A percentile compares a stretch with the other conserved stretches of the same genome.
phyloP scores from a whole-genome alignment of 2,329 filamentous ascomycete species.

The Furcasterigmium furcatum region DNA sequence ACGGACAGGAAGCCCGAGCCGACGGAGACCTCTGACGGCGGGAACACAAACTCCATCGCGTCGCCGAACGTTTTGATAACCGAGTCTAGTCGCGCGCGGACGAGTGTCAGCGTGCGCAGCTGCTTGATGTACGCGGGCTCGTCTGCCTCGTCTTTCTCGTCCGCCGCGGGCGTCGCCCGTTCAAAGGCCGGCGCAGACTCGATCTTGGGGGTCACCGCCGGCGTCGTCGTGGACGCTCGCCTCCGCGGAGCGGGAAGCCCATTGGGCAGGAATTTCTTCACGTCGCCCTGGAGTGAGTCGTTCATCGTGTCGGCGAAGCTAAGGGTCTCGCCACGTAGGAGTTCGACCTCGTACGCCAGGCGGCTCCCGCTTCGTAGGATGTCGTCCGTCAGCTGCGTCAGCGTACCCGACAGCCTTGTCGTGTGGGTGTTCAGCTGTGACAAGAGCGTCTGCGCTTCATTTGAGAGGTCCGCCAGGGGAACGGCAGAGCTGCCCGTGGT shows the following conservation, averaged over 20 bases:
- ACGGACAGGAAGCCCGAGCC: constrained; percentile 86
- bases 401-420: constrained; percentile 71
- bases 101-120: constrained; percentile 77
- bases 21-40: constrained; percentile 81
- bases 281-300: constrained; percentile 68
- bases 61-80: constrained; percentile 92
- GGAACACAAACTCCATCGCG: constrained; percentile 92
- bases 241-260: constrained; percentile 31
- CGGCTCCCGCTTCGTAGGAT: constrained; percentile 86
- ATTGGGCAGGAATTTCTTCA: constrained; percentile 66
- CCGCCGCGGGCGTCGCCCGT: constrained; percentile 5
- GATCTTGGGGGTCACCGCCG: constrained; percentile 10
- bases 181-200: constrained; percentile 3
- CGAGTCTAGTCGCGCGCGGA: constrained; percentile 79
- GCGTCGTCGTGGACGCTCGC: constrained; percentile 5
- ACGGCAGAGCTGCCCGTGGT: constrained; percentile 28
- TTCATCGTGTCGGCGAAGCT: constrained; percentile 76
- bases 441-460: constrained; percentile 78
- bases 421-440: constrained; percentile 88
- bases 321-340: constrained; percentile 83
- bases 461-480: constrained; percentile 72
- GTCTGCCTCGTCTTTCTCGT: constrained; percentile 13
- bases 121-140: constrained; percentile 72
- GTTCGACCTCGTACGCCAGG: constrained; percentile 90
- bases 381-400: constrained; percentile 91